phyloP scores from a whole-genome alignment of 163 green algal genomes.

The Scenedesmus sp. region DNA sequence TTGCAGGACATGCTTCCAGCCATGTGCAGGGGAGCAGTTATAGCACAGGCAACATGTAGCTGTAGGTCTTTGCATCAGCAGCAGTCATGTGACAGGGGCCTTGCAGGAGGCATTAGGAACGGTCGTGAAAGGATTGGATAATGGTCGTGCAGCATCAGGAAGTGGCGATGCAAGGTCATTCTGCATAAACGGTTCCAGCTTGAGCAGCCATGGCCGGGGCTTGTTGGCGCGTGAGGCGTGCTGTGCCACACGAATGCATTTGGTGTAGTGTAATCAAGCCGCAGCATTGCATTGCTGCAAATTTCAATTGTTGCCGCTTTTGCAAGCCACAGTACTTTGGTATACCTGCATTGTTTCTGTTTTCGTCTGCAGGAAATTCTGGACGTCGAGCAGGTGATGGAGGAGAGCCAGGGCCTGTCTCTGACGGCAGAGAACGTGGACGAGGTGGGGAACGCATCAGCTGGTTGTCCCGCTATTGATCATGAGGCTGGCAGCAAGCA shows the following conservation, averaged over 20 bases:
- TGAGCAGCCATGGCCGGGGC: too few relatives aligned
- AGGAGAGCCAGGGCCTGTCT: conserved; percentile 91
- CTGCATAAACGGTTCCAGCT: too few relatives aligned
- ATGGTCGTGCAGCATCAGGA: neutral
- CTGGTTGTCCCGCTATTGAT: neutral
- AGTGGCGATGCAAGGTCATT: neutral
- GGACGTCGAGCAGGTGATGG: conserved; percentile 97
- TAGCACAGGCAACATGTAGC: neutral
- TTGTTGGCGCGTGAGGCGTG: too few relatives aligned
- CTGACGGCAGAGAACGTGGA: conserved; percentile 96
- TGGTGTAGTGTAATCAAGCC: too few relatives aligned
- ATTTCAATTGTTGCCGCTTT: neutral
- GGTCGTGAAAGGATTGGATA: too few relatives aligned
- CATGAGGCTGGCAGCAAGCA: neutral
- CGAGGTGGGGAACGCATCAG: conserved; percentile 61
- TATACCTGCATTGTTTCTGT: neutral
- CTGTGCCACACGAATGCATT: too few relatives aligned
- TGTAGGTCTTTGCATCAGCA: too few relatives aligned
- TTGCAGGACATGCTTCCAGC: too few relatives aligned
- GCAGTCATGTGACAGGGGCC: neutral
- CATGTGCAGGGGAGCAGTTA: neutral
- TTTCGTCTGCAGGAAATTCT: conserved; percentile 91
- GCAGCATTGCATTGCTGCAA: too few relatives aligned
- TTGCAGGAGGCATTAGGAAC: too few relatives aligned
- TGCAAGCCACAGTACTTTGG: too few relatives aligned